Conservation (phyloP, 2,329 filamentous ascomycete genomes). For the Stemphylium lycopersici region DNA sequence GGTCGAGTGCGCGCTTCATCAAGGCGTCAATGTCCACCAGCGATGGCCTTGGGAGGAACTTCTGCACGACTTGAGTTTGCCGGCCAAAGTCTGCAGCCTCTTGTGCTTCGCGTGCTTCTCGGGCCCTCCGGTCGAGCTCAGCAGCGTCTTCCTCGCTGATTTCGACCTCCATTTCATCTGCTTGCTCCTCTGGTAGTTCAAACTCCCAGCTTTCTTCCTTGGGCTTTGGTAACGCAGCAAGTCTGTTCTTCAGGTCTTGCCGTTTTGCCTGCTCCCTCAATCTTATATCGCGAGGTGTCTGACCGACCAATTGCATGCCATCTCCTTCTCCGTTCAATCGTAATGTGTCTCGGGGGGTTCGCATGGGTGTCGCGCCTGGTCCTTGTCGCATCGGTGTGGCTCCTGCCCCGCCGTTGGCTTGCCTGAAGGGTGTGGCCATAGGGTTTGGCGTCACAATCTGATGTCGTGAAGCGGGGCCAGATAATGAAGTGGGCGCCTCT, state of each 20-base stretch:
- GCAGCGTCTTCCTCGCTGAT: constrained; percentile 71
- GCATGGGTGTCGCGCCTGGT: constrained; percentile 80
- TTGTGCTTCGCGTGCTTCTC: constrained; percentile 66
- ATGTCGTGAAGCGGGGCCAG: constrained; percentile 81
- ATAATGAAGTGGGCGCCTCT: constrained; percentile 81
- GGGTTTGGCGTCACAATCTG: constrained; percentile 92
- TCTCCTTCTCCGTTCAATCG: constrained; percentile 76
- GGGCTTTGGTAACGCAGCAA: constrained; percentile 87
- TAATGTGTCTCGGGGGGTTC: constrained; percentile 87
- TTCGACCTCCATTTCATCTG: constrained; percentile 62
- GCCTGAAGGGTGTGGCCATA: constrained; percentile 84
- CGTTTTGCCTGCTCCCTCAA: constrained; percentile 72
- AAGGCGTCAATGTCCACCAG: constrained; percentile 73
- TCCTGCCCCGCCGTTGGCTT: constrained; percentile 64
- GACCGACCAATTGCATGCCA: constrained; percentile 67
- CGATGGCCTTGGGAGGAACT: constrained; percentile 76
- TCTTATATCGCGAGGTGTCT: constrained; percentile 78
- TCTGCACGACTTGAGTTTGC: constrained; percentile 91
- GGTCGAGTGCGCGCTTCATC: constrained; percentile 65
- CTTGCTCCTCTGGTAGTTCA: constrained; percentile 83
- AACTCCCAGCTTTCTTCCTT: constrained; percentile 95
- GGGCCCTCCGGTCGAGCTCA: constrained; percentile 75
- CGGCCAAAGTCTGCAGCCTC: constrained; percentile 75
- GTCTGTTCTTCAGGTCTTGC: constrained; percentile 70
- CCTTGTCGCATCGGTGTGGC: constrained; percentile 67